Percentiles rank a stretch among this genome's conserved stretches.
These are phyloP conservation scores for Helichrysum umbraculigerum DNA, from an alignment of 129 eudicot species.

Conservation along the genomic window DNA sequence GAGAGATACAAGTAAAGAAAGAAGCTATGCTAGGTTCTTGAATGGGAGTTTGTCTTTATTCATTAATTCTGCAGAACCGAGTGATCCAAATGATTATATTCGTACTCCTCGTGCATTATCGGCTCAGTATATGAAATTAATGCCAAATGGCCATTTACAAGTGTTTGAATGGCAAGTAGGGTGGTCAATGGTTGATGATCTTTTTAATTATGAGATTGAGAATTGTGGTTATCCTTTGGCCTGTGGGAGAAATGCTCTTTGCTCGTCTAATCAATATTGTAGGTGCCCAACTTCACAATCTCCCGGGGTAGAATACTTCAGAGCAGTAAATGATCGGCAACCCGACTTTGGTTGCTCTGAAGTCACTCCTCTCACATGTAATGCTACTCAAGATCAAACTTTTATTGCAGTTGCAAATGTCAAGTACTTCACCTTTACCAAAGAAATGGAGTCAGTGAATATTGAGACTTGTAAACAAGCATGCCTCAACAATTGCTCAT, in stretches of 20 bases:
- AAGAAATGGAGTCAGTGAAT: not conserved
- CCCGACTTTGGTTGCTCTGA: conserved; percentile 32
- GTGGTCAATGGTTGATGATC: not conserved
- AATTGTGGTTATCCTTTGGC: conserved; percentile 31
- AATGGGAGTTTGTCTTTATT: not conserved
- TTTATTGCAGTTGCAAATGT: conserved; percentile 22
- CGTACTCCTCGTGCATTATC: not conserved
- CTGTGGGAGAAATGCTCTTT: conserved; percentile 37
- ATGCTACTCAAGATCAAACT: conserved; percentile 20
- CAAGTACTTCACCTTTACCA: not conserved
- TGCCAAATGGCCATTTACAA: conserved; percentile 28
- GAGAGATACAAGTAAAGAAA: not conserved
- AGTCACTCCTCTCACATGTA: conserved; percentile 29
- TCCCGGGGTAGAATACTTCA: conserved; percentile 22
- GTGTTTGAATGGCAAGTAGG: not conserved
- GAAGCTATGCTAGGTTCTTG: conserved; percentile 3
- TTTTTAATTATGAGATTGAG: not conserved
- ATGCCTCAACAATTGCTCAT: conserved; percentile 39
- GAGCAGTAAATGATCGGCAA: not conserved
- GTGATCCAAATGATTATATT: not conserved
- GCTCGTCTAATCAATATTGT: conserved; percentile 28
- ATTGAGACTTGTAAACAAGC: conserved; percentile 38
- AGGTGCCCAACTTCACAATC: conserved; percentile 25
- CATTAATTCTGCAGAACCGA: not conserved
- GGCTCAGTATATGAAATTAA: conserved; percentile 24